Base-by-base conservation (phyloP, 2,329 filamentous ascomycete genomes). In the Sporothrix dimorphospora region DNA sequence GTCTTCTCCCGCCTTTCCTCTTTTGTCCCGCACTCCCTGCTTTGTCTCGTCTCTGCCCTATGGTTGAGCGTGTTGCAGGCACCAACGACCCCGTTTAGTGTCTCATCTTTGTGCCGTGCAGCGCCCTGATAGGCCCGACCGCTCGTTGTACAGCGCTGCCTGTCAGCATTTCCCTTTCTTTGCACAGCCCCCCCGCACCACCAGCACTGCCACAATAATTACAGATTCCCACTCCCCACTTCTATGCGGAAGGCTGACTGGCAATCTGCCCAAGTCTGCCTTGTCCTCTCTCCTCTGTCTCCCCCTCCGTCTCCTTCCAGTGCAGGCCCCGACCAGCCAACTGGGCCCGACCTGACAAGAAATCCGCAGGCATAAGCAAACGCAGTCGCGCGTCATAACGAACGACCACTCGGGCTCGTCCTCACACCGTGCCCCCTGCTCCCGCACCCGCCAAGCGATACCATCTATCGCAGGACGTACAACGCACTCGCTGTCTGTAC, bases 101-200 rank as follows among this genome's bases (percentile, higher is more conserved):
- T 74, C 73, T 75, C 73, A 75, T 71, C 68, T 70, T 71, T 30
- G 49, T 70, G 69, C 65, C 71, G 45, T 53, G 61, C 42, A 34
- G 55, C 42, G 27, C 71, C 49, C 72, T 73, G 70, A 73, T 73
- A 73, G 73, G 73, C 42, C 70, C 51, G 49, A 21, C 40, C n/a
- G 19, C n/a, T 47, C 27, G 51, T 14, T 34, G 51, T 65, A 24
- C 53, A 66, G 71, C 71, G 70, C 47, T 66, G 53, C 74, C 71
- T 72, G 76, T 77, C 76, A 77, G 75, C 77, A 45, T 53, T 51
- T 67, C 27, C 30, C 65, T 67, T 77, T 76, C 76, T 77, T 75
- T 78, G 81, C 82, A 83, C 82, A 83, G 82, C 82, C 82, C 79
- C 79, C 74, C 78, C 76, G 77, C 78, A 79, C 61, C 47, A 70